phyloP scores from a whole-genome alignment of 768 basidiomycete species.

The Rhizopogon vulgaris region DNA sequence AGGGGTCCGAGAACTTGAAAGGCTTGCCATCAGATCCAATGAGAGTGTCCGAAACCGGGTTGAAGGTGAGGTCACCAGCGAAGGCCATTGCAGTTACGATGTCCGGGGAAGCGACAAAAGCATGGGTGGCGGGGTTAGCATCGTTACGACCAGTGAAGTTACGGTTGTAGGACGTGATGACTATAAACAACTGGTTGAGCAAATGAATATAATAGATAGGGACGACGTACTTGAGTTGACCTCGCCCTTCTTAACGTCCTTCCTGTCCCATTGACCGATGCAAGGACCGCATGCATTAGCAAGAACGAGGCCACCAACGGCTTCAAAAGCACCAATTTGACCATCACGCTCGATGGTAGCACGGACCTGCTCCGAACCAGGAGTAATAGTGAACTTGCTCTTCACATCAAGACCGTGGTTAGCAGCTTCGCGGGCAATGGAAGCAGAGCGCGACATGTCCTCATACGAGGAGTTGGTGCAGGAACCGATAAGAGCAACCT shows the following conservation, averaged over 20 bases:
- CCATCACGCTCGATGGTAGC: conserved; percentile 98
- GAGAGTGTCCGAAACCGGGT: conserved; percentile 90
- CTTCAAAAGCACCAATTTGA: conserved; percentile 81
- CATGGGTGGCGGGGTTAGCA: conserved; percentile 98
- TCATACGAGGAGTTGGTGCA: conserved; percentile 99
- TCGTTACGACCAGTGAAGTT: conserved; percentile 99
- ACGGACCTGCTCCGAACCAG: conserved; percentile 96
- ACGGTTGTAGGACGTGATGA: conserved; percentile 99
- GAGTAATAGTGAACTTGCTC: conserved; percentile 97
- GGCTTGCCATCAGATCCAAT: conserved; percentile 87
- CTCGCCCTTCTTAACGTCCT: conserved; percentile 95
- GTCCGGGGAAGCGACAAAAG: conserved; percentile 90
- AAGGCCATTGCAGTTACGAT: conserved; percentile 97
- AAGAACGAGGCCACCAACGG: conserved; percentile 85
- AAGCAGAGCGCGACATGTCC: conserved; percentile 97
- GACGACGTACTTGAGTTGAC: conserved; percentile 80
- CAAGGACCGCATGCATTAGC: conserved; percentile 99
- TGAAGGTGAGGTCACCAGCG: conserved; percentile 91
- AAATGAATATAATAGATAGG: not conserved
- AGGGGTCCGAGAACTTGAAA: conserved; percentile 94
- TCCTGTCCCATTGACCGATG: conserved; percentile 98
- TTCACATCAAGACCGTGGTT: conserved; percentile 82
- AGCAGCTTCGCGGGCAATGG: conserved; percentile 85
- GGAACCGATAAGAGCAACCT: conserved; percentile 96
- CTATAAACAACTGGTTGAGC: conserved; percentile 29